Base-by-base conservation (phyloP, 176 grass and related monocot species). In the Hordeum marinum region DNA sequence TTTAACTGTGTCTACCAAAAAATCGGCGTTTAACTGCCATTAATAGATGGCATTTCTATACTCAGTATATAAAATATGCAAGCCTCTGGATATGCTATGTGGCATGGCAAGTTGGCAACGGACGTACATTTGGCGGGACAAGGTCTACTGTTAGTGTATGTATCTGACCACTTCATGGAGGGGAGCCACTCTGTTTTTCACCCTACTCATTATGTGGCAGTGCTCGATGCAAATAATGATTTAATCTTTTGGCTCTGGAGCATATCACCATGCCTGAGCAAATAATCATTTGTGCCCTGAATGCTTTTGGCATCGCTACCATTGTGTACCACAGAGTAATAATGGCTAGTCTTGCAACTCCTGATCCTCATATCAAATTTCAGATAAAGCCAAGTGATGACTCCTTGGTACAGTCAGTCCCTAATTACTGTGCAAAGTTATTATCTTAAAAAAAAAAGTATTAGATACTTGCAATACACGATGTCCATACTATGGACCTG, bases 271-370 rank as follows among this genome's bases (percentile, higher is more conserved):
- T 78, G 52, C 6, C 2, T 8, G 41, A 34, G 14, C 5, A 42
- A 36, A 15, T 9, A 13, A 2, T 17, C 42, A 2, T 9, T 43
- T 26, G 35, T 68, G 8, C 17, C 46, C 36, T 63, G 26, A 82
- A 89, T 71, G 32, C 60, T 77, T 15, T 25, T 55, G 3, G 24
- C 40, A 63, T 9, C 9, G 15, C 58, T 83, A 83, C 58, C 48
- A 73, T 68, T 59, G n/a, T 74, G 42, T 42, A 62, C 18, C 18
- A 46, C 52, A 42, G 0, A 24, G 45, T 42, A 29, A 6, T 8
- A 84, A 27, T 77, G 73, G 42, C 59, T 67, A 65, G 54, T 78
- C 45, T 59, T 85, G 45, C 61, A 75, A 65, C 8, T 84, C 1
- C 63, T 13, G 24, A 10, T n/a, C 20, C n/a, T 48, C 61, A 9